Percentiles rank a stretch among this genome's conserved stretches.
Evolutionary conservation across 2,329 filamentous ascomycete species (phyloP).

Genomic region (Alternaria hordeiaustralica): DNA sequence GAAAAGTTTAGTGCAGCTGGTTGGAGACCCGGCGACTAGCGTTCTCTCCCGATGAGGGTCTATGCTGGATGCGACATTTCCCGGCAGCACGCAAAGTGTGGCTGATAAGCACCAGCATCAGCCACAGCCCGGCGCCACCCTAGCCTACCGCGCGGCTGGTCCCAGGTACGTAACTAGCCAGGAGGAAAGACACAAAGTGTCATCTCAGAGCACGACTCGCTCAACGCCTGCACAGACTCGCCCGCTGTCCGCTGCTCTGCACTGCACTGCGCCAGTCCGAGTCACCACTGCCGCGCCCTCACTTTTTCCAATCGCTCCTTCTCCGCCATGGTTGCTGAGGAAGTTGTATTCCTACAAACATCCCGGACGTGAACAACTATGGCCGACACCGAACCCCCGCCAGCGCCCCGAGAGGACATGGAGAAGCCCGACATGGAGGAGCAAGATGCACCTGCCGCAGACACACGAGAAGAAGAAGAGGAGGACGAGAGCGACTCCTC

Average conservation of each 20-base stretch:
- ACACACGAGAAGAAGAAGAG: background rate
- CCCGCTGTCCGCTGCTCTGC: background rate
- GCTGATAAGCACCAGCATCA: background rate
- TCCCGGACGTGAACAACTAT: slow-evolving; percentile 34
- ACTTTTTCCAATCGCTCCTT: slow-evolving; percentile 14
- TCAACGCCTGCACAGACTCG: background rate
- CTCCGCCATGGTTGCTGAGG: slow-evolving; percentile 33
- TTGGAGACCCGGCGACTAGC: slow-evolving; percentile 26
- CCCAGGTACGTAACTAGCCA: slow-evolving; percentile 27
- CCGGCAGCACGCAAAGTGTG: slow-evolving; percentile 1
- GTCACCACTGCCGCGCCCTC: slow-evolving; percentile 5
- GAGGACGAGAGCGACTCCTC: slow-evolving; percentile 9
- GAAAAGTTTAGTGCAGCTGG: slow-evolving; percentile 36
- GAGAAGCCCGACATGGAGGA: slow-evolving; percentile 5
- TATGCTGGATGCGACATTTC: slow-evolving; percentile 13
- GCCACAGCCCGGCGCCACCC: background rate
- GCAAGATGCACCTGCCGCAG: background rate
- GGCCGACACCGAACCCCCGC: slow-evolving; percentile 40
- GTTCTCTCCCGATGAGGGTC: slow-evolving; percentile 13
- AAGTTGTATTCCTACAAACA: slow-evolving; percentile 22
- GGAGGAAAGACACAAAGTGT: slow-evolving; percentile 33
- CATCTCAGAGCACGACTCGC: slow-evolving; percentile 22
- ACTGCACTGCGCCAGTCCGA: slow-evolving; percentile 10
- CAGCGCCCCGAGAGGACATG: slow-evolving; percentile 10
- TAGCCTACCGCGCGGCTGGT: slow-evolving; percentile 11